Conservation (phyloP, 106 monocot species). For the Acanthochlamys bracteata region DNA sequence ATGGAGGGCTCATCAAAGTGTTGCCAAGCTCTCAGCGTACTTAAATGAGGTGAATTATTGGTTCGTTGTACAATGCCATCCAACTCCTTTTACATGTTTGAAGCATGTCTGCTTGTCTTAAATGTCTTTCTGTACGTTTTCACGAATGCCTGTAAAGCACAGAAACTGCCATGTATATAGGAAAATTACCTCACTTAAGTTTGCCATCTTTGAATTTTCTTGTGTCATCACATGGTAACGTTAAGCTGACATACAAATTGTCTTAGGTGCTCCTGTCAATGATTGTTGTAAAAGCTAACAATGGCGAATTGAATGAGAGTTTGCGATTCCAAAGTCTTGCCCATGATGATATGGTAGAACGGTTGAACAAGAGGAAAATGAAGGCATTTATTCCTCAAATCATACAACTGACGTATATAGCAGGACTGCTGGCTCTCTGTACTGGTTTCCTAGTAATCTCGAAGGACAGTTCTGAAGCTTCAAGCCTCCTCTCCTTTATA, state of each 20-base stretch:
- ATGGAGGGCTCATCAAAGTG: constrained; percentile 36
- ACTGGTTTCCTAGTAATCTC: constrained; percentile 36
- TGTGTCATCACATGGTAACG: neutral
- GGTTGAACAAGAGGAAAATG: constrained; percentile 63
- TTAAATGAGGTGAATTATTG: constrained; percentile 53
- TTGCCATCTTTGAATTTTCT: neutral
- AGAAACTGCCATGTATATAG: too few species aligned
- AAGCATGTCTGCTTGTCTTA: neutral
- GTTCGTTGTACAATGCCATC: neutral
- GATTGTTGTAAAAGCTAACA: constrained; percentile 71
- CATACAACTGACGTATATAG: constrained; percentile 40
- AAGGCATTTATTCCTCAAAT: constrained; percentile 72
- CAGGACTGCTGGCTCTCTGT: constrained; percentile 48
- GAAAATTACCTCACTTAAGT: neutral
- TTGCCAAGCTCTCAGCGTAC: constrained; percentile 58
- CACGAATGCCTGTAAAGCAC: too few species aligned
- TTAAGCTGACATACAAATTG: neutral
- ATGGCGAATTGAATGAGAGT: constrained; percentile 56
- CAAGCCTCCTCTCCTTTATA: constrained; percentile 50
- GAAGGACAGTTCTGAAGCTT: constrained; percentile 30
- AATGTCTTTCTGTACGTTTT: too few species aligned
- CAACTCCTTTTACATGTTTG: neutral
- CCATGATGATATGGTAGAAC: constrained; percentile 28
- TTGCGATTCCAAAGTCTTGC: constrained; percentile 50
- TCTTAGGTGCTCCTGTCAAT: constrained; percentile 65